Conservation (phyloP, 2,329 filamentous ascomycete genomes). For the Teratosphaeria pseudoeucalypti region DNA sequence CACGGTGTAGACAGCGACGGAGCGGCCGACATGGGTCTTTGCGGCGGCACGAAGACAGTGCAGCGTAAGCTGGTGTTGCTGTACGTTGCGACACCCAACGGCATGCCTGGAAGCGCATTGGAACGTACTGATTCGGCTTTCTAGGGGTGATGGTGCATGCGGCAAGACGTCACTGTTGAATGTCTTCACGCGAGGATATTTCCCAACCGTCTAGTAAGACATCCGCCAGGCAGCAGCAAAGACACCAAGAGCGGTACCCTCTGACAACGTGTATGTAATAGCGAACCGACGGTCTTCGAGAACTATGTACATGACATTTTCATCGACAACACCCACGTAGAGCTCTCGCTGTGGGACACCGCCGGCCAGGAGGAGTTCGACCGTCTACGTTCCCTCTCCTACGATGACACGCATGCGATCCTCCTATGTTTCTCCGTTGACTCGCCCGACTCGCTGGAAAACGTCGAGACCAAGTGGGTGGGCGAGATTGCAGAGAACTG, state of each 20-base stretch:
- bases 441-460: conserved; percentile 90
- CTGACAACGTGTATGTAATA: conserved; percentile 21
- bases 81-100: conserved; percentile 40
- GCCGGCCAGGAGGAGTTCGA: conserved; percentile 99
- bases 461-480: conserved; percentile 98
- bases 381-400: conserved; percentile 84
- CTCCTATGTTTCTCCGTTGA: conserved; percentile 98
- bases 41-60: conserved; percentile 57
- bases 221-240: neutral
- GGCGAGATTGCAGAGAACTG: conserved; percentile 97
- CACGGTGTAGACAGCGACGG: neutral
- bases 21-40: conserved; percentile 32
- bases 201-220: conserved; percentile 84
- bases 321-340: conserved; percentile 93
- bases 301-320: conserved; percentile 99
- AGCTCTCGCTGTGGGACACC: conserved; percentile 95
- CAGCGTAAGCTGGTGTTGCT: conserved; percentile 94
- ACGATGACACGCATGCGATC: conserved; percentile 95
- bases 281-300: conserved; percentile 93
- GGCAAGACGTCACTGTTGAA: conserved; percentile 96
- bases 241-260: neutral
- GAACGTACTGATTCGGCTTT: conserved; percentile 13
- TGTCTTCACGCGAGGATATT: conserved; percentile 97
- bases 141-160: conserved; percentile 86
- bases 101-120: neutral